phyloP scores from a whole-genome alignment of 768 basidiomycete genomes.

The Xerocomellus dryophilus region DNA sequence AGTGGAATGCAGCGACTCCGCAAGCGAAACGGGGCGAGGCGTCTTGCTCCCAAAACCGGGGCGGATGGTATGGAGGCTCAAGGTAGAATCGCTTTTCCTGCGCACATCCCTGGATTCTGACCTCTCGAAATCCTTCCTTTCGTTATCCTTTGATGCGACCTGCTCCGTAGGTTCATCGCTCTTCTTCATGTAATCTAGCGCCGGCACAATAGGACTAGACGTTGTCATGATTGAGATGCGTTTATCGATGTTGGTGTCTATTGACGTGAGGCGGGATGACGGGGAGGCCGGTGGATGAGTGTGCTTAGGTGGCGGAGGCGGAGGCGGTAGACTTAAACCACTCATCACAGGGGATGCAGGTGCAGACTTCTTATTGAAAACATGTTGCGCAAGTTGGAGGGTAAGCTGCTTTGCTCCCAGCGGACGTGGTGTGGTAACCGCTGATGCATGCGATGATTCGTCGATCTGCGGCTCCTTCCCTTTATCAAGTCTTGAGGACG shows the following conservation, averaged over 20 bases:
- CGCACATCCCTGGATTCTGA: conserved; percentile 62
- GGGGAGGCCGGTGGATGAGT: conserved; percentile 14
- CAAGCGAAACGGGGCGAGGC: conserved; percentile 73
- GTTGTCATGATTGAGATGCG: conserved; percentile 51
- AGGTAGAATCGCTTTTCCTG: conserved; percentile 83
- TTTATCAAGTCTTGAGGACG: conserved; percentile 24
- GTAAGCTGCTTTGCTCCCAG: conserved; percentile 36
- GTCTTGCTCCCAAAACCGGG: conserved; percentile 48
- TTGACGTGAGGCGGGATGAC: conserved; percentile 23
- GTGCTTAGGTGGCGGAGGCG: conserved; percentile 42
- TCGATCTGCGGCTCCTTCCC: conserved; percentile 21
- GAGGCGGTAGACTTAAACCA: conserved; percentile 29
- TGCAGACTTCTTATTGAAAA: conserved; percentile 40
- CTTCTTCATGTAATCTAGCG: conserved; percentile 51
- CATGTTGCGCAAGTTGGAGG: conserved; percentile 45
- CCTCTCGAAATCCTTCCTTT: conserved; percentile 33
- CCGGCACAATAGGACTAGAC: conserved; percentile 55
- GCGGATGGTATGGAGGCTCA: conserved; percentile 70
- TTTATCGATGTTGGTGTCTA: conserved; percentile 33
- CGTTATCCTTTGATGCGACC: conserved; percentile 21
- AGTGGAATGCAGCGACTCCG: conserved; percentile 71
- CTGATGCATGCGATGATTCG: conserved; percentile 12
- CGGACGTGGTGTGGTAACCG: conserved; percentile 19
- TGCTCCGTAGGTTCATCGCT: conserved; percentile 35
- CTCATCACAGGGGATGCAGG: conserved; percentile 35